Evolutionary conservation across 441 rosid genomes (phyloP).

Genomic region (Arabidopsis lyrata): DNA sequence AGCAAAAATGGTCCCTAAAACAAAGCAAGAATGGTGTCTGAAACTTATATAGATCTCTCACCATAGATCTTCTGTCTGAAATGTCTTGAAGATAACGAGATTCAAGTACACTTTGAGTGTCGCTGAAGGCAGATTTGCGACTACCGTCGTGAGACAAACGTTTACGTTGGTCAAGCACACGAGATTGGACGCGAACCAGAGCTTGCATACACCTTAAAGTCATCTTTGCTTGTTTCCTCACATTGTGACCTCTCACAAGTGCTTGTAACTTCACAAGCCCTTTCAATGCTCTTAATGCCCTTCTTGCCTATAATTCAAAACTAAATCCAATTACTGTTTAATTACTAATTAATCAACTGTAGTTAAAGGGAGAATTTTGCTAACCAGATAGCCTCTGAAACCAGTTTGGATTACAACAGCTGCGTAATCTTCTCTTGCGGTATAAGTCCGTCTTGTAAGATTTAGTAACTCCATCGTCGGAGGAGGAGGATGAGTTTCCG

Average conservation of each 20-base stretch:
- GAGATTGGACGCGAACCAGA: conserved; percentile 72
- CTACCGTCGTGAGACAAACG: conserved; percentile 69
- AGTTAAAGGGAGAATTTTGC: conserved; percentile 15
- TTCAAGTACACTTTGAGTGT: conserved; percentile 65
- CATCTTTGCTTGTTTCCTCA: conserved; percentile 73
- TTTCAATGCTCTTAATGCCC: conserved; percentile 76
- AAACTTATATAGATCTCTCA: conserved; percentile 34
- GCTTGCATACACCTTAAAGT: conserved; percentile 80
- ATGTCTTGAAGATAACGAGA: conserved; percentile 80
- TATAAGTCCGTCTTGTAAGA: conserved; percentile 48
- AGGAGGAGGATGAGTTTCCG: conserved; percentile 48
- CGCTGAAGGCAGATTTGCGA: conserved; percentile 77
- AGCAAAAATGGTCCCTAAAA: background rate
- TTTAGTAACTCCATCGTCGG: conserved; percentile 44
- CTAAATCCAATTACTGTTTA: background rate
- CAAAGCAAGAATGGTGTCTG: background rate
- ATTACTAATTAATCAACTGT: background rate
- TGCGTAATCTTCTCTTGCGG: conserved; percentile 58
- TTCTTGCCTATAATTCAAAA: conserved; percentile 60
- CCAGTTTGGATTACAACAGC: conserved; percentile 81
- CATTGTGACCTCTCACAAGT: conserved; percentile 76
- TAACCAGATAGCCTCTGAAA: conserved; percentile 92
- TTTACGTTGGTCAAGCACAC: conserved; percentile 70
- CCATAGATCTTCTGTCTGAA: conserved; percentile 83
- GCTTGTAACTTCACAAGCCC: conserved; percentile 79